phyloP scores from a whole-genome alignment of 331 rosid species.

The Pyrus hybrid region DNA sequence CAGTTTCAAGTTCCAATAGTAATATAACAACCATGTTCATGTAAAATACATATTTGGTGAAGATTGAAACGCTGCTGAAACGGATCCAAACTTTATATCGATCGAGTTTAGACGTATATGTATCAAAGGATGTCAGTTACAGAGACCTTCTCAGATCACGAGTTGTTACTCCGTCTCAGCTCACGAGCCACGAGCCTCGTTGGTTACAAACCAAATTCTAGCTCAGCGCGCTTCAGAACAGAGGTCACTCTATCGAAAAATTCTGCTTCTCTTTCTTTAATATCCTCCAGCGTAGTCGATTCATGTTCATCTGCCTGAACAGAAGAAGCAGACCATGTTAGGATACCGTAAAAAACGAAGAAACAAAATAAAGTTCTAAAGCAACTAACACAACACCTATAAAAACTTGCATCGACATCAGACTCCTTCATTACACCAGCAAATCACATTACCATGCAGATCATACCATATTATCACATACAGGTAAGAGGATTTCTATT shows the following conservation, averaged over 20 bases:
- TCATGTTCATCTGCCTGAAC: conserved; percentile 86
- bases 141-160: too few relatives aligned
- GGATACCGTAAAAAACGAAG: not conserved
- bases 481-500: not conserved
- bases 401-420: not conserved
- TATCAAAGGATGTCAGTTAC: too few relatives aligned
- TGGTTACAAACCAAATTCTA: conserved; percentile 46
- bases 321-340: not conserved
- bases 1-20: too few relatives aligned
- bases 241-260: conserved; percentile 52
- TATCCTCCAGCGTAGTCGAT: conserved; percentile 45
- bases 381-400: not conserved
- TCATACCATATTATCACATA: not conserved
- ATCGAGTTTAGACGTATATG: too few relatives aligned
- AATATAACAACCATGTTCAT: too few relatives aligned
- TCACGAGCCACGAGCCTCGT: too few relatives aligned
- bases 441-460: too few relatives aligned
- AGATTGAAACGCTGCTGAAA: too few relatives aligned
- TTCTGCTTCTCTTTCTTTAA: conserved; percentile 64
- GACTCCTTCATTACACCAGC: not conserved
- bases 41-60: too few relatives aligned
- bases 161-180: too few relatives aligned
- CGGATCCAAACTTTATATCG: too few relatives aligned
- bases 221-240: conserved; percentile 59
- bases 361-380: not conserved